These are phyloP conservation scores for Luvunga scandens DNA, from an alignment of 345 rosid species.

Conservation along the genomic window DNA sequence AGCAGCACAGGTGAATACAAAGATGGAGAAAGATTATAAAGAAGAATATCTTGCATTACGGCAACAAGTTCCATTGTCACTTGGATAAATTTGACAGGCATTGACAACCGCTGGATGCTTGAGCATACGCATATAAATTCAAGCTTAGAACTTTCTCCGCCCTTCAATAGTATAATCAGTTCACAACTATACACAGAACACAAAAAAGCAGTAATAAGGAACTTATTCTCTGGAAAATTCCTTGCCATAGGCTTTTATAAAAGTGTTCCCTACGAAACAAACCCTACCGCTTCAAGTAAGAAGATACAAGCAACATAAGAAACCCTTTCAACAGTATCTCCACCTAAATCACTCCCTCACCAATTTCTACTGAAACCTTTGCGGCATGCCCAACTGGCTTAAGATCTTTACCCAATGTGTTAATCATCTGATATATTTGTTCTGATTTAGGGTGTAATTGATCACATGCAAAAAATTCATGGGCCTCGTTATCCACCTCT, in stretches of 20 bases:
- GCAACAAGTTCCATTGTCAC: neutral
- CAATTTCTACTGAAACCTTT: slow-evolving; percentile 22
- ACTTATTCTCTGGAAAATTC: neutral
- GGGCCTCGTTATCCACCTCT: slow-evolving; percentile 58
- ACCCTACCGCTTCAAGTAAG: neutral
- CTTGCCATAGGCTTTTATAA: neutral
- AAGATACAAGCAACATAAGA: slow-evolving; percentile 1
- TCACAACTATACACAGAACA: neutral
- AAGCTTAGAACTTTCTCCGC: neutral
- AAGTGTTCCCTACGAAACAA: neutral
- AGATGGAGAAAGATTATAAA: neutral
- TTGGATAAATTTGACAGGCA: neutral
- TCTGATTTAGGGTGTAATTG: slow-evolving; percentile 60
- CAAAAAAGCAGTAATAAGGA: neutral
- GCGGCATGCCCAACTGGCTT: slow-evolving; percentile 22
- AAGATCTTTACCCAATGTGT: slow-evolving; percentile 40
- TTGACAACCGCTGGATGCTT: neutral
- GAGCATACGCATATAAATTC: neutral
- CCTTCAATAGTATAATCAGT: neutral
- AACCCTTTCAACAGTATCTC: neutral
- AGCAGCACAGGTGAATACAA: neutral
- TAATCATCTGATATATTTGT: slow-evolving; percentile 56
- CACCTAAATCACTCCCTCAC: slow-evolving; percentile 26
- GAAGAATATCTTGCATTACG: neutral
- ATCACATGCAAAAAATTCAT: slow-evolving; percentile 60